Base-by-base conservation (phyloP, 2,329 filamentous ascomycete species). In the Tolypocladium paradoxum region DNA sequence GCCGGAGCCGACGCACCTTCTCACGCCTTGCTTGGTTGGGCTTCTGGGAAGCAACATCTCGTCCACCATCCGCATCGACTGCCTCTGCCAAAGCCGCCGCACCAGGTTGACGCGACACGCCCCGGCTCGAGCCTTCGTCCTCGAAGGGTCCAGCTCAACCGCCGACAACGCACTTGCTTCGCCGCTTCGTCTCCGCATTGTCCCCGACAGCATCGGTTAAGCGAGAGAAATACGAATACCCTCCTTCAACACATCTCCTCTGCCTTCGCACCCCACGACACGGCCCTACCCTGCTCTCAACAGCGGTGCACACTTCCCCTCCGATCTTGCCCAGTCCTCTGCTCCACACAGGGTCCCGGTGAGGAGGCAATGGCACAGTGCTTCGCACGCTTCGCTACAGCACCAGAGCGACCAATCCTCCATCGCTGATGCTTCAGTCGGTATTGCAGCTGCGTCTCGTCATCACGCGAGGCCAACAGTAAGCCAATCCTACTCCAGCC, bases 291-390 rank as follows among this genome's bases (percentile, higher is more conserved):
- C n/a, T 29, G 24, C 14, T 18, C 24, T 45, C 8, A 18, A 27
- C 4, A 6, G 18, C 4, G 6, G 43, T 29, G 24, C 43, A 31
- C 16, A 4, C 20, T 49, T 9, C 18, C 48, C 33, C 14, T 20
- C 34, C 34, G 4, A 27, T 6, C 12, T 6, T n/a, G 12, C 22
- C 6, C 34, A 5, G 18, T 36, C 14, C 16, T n/a, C 3, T 9
- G 5, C 37, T 36, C 14, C 33, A 36, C 8, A 18, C 12, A 9
- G 14, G 34, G 31, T 46, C 35, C 37, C 51, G 49, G 36, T 38
- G 52, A 50, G 47, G 48, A 54, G 56, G 54, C 49, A 51, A 57
- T 57, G 56, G 56, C 56, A 54, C 49, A 38, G 47, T 38, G 55
- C 54, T 49, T 46, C 54, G 29, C 38, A 43, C 51, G 22, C 29